Evolutionary conservation across 345 rosid species (phyloP).

Genomic region (Nasturtium officinale): DNA sequence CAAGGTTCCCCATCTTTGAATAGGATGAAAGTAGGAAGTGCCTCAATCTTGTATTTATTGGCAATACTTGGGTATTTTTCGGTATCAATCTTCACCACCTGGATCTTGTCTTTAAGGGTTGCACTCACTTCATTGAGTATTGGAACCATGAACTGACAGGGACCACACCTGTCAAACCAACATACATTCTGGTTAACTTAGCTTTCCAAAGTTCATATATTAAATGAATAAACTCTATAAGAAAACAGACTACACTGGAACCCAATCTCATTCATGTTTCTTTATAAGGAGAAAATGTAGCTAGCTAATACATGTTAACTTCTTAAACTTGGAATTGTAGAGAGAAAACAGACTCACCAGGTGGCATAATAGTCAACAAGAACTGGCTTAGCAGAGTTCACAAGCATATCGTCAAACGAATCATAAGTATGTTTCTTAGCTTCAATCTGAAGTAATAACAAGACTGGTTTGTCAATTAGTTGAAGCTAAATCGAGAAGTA

Average conservation of each 20-base stretch:
- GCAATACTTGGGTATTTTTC: constrained; percentile 90
- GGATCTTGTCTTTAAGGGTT: constrained; percentile 69
- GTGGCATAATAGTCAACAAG: constrained; percentile 91
- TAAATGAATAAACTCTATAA: neutral
- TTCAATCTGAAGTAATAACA: constrained; percentile 48
- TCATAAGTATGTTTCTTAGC: constrained; percentile 81
- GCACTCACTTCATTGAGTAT: constrained; percentile 73
- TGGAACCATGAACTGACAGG: constrained; percentile 92
- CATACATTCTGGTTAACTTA: neutral
- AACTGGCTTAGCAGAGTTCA: constrained; percentile 72
- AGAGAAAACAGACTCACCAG: constrained; percentile 52
- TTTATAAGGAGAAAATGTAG: neutral
- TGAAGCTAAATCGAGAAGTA: neutral
- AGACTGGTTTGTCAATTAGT: neutral
- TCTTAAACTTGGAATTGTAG: neutral
- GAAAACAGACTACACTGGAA: constrained; percentile 12
- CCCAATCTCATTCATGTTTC: neutral
- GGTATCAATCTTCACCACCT: constrained; percentile 87
- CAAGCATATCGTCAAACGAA: constrained; percentile 70
- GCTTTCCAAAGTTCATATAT: neutral
- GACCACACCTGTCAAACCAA: constrained; percentile 76
- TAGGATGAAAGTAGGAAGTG: constrained; percentile 85
- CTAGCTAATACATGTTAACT: neutral
- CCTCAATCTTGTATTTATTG: constrained; percentile 68
- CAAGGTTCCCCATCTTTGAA: constrained; percentile 82